Percentiles rank a stretch among this genome's conserved stretches.
Conservation (phyloP, 768 basidiomycete species). For the Podaxis mareebaensis region DNA sequence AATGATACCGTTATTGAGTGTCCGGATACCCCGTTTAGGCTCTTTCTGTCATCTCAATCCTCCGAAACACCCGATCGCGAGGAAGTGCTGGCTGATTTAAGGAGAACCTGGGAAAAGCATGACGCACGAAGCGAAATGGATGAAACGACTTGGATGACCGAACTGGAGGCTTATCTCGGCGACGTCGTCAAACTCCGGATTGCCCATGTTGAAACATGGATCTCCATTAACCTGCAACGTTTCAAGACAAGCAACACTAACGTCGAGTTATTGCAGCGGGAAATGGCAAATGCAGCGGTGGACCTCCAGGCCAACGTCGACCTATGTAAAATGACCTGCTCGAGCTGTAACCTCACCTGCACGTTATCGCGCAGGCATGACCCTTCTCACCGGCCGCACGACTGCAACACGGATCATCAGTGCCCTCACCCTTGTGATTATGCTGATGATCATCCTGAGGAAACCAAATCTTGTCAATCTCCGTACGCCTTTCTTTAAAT, state of each 20-base stretch:
- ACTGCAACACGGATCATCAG: slow-evolving; percentile 50
- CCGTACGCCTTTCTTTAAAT: slow-evolving; percentile 31
- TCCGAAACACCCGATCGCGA: slow-evolving; percentile 24
- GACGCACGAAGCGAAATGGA: slow-evolving; percentile 30
- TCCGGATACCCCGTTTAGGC: slow-evolving; percentile 36
- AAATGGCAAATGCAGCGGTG: slow-evolving; percentile 41
- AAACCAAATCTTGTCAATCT: slow-evolving; percentile 41
- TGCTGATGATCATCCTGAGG: slow-evolving; percentile 33
- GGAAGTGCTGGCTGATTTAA: slow-evolving; percentile 23
- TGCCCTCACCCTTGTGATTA: slow-evolving; percentile 49
- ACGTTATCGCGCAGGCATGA: slow-evolving; percentile 46
- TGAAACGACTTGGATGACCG: slow-evolving; percentile 44
- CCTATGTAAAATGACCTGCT: slow-evolving; percentile 51
- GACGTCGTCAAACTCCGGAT: slow-evolving; percentile 42
- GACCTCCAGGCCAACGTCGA: slow-evolving; percentile 47
- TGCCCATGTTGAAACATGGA: slow-evolving; percentile 51
- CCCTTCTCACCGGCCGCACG: slow-evolving; percentile 34
- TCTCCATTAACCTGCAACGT: slow-evolving; percentile 46
- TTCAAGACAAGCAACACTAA: slow-evolving; percentile 47
- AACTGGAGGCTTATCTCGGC: slow-evolving; percentile 39
- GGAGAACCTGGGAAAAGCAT: slow-evolving; percentile 30
- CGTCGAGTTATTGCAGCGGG: slow-evolving; percentile 44
- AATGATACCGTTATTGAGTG: slow-evolving; percentile 41
- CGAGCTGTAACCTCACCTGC: slow-evolving; percentile 49
- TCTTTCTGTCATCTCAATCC: slow-evolving; percentile 29